Evolutionary conservation across 2,329 filamentous ascomycete genomes (phyloP).

Genomic region (Chaetothyriales sp.): DNA sequence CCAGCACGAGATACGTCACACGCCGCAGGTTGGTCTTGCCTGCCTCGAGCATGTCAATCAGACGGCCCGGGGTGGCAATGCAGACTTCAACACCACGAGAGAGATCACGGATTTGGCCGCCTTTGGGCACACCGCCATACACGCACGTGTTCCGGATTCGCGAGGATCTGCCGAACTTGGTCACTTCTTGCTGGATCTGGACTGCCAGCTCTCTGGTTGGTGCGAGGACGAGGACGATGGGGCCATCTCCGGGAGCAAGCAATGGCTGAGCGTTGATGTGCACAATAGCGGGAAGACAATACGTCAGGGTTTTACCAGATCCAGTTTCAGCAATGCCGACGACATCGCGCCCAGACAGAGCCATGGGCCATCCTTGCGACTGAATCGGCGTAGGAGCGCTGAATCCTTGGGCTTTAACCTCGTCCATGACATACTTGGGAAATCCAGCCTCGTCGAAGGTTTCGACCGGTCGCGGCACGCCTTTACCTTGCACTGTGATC

Average conservation of each 20-base stretch:
- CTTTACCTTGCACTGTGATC: constrained; percentile 64
- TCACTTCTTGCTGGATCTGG: constrained; percentile 96
- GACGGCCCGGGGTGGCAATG: constrained; percentile 92
- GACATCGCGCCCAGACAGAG: constrained; percentile 88
- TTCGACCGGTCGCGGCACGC: constrained; percentile 86
- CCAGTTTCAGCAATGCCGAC: constrained; percentile 96
- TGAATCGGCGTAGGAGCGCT: constrained; percentile 87
- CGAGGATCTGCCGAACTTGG: constrained; percentile 95
- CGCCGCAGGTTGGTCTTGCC: constrained; percentile 96
- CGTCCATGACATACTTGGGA: constrained; percentile 90
- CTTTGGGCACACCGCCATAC: constrained; percentile 97
- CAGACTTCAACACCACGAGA: constrained; percentile 92
- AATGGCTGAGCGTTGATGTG: constrained; percentile 99
- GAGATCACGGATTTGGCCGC: constrained; percentile 88
- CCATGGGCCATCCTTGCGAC: constrained; percentile 98
- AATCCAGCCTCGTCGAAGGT: constrained; percentile 97
- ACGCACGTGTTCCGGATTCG: constrained; percentile 98
- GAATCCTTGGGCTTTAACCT: constrained; percentile 97
- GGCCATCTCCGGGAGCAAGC: constrained; percentile 83
- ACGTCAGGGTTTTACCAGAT: constrained; percentile 96
- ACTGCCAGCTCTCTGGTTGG: constrained; percentile 96
- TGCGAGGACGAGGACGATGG: constrained; percentile 88
- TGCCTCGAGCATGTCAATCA: constrained; percentile 97
- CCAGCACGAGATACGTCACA: constrained; percentile 94
- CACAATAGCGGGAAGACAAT: constrained; percentile 93